Conservation (phyloP, 495 filamentous ascomycete genomes). For the Penicillium waksmanii region DNA sequence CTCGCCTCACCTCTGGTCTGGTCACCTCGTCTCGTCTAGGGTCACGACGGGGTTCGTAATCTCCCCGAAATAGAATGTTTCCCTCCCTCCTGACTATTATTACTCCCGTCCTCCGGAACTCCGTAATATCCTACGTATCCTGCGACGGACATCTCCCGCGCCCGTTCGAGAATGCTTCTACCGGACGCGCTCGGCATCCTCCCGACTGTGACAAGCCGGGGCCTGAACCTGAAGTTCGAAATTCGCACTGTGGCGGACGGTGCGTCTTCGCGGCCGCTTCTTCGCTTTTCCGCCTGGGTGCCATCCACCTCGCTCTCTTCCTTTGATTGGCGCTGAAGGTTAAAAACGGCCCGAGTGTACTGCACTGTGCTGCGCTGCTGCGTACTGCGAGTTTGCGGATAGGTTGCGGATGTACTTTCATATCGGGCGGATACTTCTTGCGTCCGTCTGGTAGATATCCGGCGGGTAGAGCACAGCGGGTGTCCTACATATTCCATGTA, state of each 20-base stretch:
- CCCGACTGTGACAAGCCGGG: constrained; percentile 5
- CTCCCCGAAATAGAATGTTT: background rate
- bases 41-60: background rate
- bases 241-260: constrained; percentile 18
- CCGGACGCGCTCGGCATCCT: constrained; percentile 12
- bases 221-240: background rate
- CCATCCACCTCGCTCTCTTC: background rate
- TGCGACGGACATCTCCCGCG: background rate
- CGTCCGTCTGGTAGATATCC: background rate
- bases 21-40: background rate
- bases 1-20: background rate
- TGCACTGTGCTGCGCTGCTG: background rate
- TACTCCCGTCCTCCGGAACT: background rate
- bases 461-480: background rate
- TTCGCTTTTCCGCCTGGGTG: constrained; percentile 13
- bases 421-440: background rate
- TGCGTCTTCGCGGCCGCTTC: constrained; percentile 19
- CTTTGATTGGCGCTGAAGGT: background rate
- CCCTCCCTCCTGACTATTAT: background rate
- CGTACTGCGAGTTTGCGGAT: background rate
- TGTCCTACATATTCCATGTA: background rate
- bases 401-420: background rate
- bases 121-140: background rate
- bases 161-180: background rate
- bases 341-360: background rate